Conservation (phyloP, 805 yeast genomes). For the Wickerhamomyces strasburgensis region DNA sequence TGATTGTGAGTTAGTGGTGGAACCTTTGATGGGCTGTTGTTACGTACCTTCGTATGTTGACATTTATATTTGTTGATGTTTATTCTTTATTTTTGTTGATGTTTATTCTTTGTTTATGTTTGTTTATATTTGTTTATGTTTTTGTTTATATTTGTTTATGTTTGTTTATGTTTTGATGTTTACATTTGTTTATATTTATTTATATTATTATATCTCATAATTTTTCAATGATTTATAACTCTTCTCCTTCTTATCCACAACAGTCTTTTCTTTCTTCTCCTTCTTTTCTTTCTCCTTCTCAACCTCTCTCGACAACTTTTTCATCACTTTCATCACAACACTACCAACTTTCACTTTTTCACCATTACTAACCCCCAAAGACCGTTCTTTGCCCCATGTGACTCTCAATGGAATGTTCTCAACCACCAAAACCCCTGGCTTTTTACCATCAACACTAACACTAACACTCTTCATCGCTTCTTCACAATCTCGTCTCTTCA, state of each 20-base stretch:
- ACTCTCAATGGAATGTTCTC: constrained; percentile 43
- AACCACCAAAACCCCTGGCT: constrained; percentile 33
- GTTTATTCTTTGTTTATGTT: constrained; percentile 31
- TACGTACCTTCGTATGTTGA: constrained; percentile 31
- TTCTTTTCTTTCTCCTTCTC: neutral
- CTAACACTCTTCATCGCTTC: constrained; percentile 27
- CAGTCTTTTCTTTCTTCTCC: constrained; percentile 1
- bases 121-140: constrained; percentile 14
- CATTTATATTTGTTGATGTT: constrained; percentile 15
- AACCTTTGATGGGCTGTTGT: neutral
- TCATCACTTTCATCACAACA: constrained; percentile 49
- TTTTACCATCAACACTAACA: constrained; percentile 7
- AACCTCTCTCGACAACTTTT: constrained; percentile 29
- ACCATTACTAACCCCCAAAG: constrained; percentile 36
- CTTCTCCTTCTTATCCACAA: neutral
- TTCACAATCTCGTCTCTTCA: constrained; percentile 47
- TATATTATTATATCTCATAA: constrained; percentile 7
- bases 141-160: constrained; percentile 6
- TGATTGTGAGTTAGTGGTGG: neutral
- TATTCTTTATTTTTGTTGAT: neutral
- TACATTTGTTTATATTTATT: neutral
- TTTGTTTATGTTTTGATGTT: constrained; percentile 33
- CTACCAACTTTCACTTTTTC: constrained; percentile 45
- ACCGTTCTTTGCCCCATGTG: constrained; percentile 48
- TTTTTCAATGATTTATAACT: constrained; percentile 7